These are phyloP conservation scores for Colletotrichum navitas DNA, from an alignment of 2,329 filamentous ascomycete species.

Conservation along the genomic window DNA sequence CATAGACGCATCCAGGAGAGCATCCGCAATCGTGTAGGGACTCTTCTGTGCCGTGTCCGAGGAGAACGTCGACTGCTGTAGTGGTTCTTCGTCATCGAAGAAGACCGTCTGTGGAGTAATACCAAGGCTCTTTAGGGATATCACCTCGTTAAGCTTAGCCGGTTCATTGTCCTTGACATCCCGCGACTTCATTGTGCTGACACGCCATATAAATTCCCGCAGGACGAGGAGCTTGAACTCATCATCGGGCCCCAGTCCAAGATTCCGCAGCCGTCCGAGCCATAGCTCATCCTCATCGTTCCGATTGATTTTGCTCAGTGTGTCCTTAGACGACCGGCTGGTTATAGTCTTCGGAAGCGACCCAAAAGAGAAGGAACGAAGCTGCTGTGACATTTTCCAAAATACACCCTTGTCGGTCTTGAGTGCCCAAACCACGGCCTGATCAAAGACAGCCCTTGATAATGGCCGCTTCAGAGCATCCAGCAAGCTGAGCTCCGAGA, in stretches of 20 bases:
- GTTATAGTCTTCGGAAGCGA: slow-evolving; percentile 66
- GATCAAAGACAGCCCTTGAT: slow-evolving; percentile 83
- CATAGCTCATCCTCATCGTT: slow-evolving; percentile 96
- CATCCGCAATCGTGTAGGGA: slow-evolving; percentile 88
- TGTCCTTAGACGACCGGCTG: slow-evolving; percentile 68
- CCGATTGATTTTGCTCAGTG: slow-evolving; percentile 74
- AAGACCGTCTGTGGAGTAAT: slow-evolving; percentile 91
- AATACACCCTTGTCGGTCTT: slow-evolving; percentile 87
- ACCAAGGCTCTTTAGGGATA: slow-evolving; percentile 80
- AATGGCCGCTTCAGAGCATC: slow-evolving; percentile 87
- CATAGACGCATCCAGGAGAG: slow-evolving; percentile 90
- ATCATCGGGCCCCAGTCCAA: slow-evolving; percentile 85
- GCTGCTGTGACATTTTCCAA: slow-evolving; percentile 82
- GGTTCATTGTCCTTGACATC: slow-evolving; percentile 55
- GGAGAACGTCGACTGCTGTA: slow-evolving; percentile 56
- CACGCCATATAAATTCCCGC: slow-evolving; percentile 90
- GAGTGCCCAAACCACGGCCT: slow-evolving; percentile 86
- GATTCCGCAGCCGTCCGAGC: slow-evolving; percentile 85
- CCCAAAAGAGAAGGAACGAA: slow-evolving; percentile 74
- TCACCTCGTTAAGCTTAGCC: slow-evolving; percentile 74
- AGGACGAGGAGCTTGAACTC: slow-evolving; percentile 90
- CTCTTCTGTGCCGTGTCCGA: slow-evolving; percentile 54
- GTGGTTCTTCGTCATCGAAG: slow-evolving; percentile 85
- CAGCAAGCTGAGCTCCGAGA: slow-evolving; percentile 80
- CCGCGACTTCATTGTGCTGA: slow-evolving; percentile 78